A percentile compares a stretch with the other conserved stretches of the same genome.
Conservation (phyloP, 352 stramenopile species). For the Blastocystis sp. region DNA sequence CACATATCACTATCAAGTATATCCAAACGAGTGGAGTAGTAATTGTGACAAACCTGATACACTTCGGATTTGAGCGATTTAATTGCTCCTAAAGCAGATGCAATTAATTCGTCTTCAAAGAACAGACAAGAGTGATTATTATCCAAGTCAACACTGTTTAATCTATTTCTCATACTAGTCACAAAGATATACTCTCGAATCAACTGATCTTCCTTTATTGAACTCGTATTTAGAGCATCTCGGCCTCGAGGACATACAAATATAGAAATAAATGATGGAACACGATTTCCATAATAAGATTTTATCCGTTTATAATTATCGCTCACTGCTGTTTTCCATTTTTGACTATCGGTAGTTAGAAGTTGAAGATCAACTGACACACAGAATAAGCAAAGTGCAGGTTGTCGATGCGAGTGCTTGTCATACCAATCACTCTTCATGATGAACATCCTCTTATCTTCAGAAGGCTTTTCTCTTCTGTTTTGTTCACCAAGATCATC, state of each 20-base stretch:
- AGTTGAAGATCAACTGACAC: slow-evolving; percentile 4
- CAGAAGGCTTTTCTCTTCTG: background rate
- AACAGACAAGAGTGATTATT: slow-evolving; percentile 43
- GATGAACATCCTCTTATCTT: slow-evolving; percentile 24
- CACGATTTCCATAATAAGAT: background rate
- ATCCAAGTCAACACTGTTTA: slow-evolving; percentile 1
- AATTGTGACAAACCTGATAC: slow-evolving; percentile 37
- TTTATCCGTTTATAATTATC: background rate
- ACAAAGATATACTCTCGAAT: slow-evolving; percentile 19
- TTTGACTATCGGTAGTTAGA: background rate
- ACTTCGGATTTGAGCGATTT: slow-evolving; percentile 55
- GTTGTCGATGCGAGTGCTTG: slow-evolving; percentile 39
- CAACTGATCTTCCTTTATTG: background rate
- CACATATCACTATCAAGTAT: slow-evolving; percentile 45
- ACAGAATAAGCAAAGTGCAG: slow-evolving; percentile 52
- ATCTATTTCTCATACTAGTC: background rate
- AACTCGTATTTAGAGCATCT: background rate
- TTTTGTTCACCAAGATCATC: background rate
- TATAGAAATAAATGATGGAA: background rate
- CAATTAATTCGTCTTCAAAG: slow-evolving; percentile 55
- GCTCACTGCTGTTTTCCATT: background rate
- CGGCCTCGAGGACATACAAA: slow-evolving; percentile 47
- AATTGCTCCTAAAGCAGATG: slow-evolving; percentile 7
- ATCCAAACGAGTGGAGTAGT: slow-evolving; percentile 43
- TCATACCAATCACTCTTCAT: slow-evolving; percentile 65